Evolutionary conservation across 2,329 filamentous ascomycete species (phyloP).

Genomic region (Sporothrix phasma): DNA sequence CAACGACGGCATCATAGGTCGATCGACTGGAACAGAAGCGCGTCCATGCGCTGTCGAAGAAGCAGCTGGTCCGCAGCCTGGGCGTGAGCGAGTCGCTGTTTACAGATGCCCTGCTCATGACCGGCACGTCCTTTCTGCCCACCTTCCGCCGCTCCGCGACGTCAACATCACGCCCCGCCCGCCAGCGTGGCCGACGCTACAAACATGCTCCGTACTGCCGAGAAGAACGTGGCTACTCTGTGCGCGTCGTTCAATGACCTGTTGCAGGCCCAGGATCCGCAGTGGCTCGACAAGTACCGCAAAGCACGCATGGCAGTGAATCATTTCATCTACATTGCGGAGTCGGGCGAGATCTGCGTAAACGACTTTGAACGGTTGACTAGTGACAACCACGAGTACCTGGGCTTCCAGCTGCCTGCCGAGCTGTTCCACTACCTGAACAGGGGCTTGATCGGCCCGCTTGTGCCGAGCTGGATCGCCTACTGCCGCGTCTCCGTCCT

Average conservation of each 20-base stretch:
- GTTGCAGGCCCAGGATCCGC: slow-evolving; percentile 55
- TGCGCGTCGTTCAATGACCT: slow-evolving; percentile 75
- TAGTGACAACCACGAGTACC: slow-evolving; percentile 75
- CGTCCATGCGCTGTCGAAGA: slow-evolving; percentile 55
- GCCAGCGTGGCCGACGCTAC: slow-evolving; percentile 64
- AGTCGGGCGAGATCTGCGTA: slow-evolving; percentile 66
- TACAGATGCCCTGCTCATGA: slow-evolving; percentile 72
- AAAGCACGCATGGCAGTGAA: slow-evolving; percentile 77
- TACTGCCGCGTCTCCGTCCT: slow-evolving; percentile 67
- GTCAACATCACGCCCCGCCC: slow-evolving; percentile 42
- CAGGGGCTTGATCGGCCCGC: slow-evolving; percentile 66
- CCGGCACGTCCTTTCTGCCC: slow-evolving; percentile 70
- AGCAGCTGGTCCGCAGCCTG: slow-evolving; percentile 58
- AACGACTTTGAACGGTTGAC: slow-evolving; percentile 65
- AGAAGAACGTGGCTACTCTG: slow-evolving; percentile 60
- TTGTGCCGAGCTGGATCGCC: slow-evolving; percentile 72
- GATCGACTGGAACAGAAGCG: slow-evolving; percentile 60
- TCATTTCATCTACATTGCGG: slow-evolving; percentile 74
- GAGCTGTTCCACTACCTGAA: slow-evolving; percentile 89
- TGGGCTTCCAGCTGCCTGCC: slow-evolving; percentile 79
- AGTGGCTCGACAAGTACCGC: slow-evolving; percentile 79
- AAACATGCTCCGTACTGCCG: slow-evolving; percentile 61
- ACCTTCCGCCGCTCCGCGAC: slow-evolving; percentile 65
- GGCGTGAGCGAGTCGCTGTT: slow-evolving; percentile 61
- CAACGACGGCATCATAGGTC: slow-evolving; percentile 59